Percentiles rank a stretch among this genome's conserved stretches.
Conservation (phyloP, 2,329 filamentous ascomycete species). For the Alternaria sp. region DNA sequence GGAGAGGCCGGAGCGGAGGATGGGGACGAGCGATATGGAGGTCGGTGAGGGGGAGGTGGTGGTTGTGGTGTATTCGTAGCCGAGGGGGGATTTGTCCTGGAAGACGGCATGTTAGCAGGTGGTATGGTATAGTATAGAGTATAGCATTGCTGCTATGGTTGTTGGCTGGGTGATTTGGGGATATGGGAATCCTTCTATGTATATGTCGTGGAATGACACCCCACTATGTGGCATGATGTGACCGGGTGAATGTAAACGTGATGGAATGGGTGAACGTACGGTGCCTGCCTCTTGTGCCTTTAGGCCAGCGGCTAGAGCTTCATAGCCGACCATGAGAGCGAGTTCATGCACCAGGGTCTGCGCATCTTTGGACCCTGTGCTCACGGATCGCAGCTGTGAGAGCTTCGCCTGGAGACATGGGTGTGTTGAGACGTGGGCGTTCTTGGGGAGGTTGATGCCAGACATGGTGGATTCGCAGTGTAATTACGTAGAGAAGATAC, state of each 20-base stretch:
- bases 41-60: slow-evolving; percentile 67
- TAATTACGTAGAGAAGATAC: not conserved
- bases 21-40: slow-evolving; percentile 82
- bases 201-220: not conserved
- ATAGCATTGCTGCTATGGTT: not conserved
- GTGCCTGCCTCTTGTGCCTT: slow-evolving; percentile 64
- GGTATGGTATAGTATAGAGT: not conserved
- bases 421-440: slow-evolving; percentile 79
- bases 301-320: slow-evolving; percentile 74
- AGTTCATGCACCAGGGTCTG: slow-evolving; percentile 87
- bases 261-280: slow-evolving; percentile 56
- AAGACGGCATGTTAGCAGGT: slow-evolving; percentile 1
- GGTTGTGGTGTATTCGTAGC: slow-evolving; percentile 73
- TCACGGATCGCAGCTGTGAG: slow-evolving; percentile 80
- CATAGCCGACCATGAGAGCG: slow-evolving; percentile 77
- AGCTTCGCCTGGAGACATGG: slow-evolving; percentile 89
- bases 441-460: slow-evolving; percentile 54
- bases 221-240: not conserved
- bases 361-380: slow-evolving; percentile 74
- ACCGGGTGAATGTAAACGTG: not conserved
- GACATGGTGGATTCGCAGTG: slow-evolving; percentile 30
- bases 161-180: not conserved
- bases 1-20: slow-evolving; percentile 87
- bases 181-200: not conserved
- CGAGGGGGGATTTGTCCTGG: slow-evolving; percentile 79